A percentile compares a stretch with the other conserved stretches of the same genome.
These are phyloP conservation scores for Gnomoniopsis sp. DNA, from an alignment of 2,329 filamentous ascomycete species.

Conservation along the genomic window DNA sequence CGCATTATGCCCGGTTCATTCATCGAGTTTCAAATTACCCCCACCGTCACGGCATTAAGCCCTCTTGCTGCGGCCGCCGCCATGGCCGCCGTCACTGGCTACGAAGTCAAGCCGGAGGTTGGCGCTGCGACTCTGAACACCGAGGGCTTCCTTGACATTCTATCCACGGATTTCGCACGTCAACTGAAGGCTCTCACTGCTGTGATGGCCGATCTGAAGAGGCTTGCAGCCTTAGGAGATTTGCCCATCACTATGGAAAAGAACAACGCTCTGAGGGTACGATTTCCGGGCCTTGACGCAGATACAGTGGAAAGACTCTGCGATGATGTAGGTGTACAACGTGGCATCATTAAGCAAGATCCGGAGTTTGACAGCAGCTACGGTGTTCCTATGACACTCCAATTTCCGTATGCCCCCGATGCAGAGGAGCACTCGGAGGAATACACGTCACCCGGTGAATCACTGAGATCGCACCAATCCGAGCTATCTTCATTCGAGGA, in stretches of 20 bases:
- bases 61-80: conserved; percentile 59
- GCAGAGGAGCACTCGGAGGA: conserved; percentile 25
- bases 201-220: conserved; percentile 76
- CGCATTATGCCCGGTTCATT: conserved; percentile 67
- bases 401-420: conserved; percentile 80
- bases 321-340: conserved; percentile 78
- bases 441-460: conserved; percentile 45
- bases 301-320: conserved; percentile 79
- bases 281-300: conserved; percentile 87
- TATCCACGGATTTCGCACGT: conserved; percentile 84
- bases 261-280: conserved; percentile 67
- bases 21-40: conserved; percentile 84
- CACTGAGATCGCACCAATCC: conserved; percentile 38
- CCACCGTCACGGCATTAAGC: conserved; percentile 84
- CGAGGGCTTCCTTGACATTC: conserved; percentile 77
- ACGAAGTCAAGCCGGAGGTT: conserved; percentile 35
- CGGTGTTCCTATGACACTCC: conserved; percentile 70
- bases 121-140: conserved; percentile 67
- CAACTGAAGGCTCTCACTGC: conserved; percentile 79
- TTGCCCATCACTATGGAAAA: conserved; percentile 74
- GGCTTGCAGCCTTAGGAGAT: conserved; percentile 74
- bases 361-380: conserved; percentile 63
- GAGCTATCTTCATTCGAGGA: conserved; percentile 34
- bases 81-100: conserved; percentile 44
- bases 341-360: conserved; percentile 78